Conservation (phyloP, 2,329 filamentous ascomycete species). For the Sporothrix inflata region DNA sequence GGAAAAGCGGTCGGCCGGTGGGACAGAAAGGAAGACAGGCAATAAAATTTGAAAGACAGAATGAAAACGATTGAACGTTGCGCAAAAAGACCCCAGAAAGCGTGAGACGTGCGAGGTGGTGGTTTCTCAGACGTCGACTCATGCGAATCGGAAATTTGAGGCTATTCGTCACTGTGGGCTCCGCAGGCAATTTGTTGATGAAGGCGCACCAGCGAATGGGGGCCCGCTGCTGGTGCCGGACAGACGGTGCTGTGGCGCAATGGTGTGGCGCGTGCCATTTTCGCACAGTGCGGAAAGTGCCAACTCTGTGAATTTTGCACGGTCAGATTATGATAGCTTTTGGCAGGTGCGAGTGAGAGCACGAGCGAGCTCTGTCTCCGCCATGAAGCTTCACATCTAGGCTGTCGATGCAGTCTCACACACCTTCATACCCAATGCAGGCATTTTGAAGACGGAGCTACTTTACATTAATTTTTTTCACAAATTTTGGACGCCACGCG, state of each 20-base stretch:
- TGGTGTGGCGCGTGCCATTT: neutral
- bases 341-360: conserved; percentile 12
- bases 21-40: neutral
- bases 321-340: conserved; percentile 19
- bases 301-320: neutral
- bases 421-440: neutral
- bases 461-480: neutral
- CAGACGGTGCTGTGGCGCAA: conserved; percentile 16
- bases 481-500: neutral
- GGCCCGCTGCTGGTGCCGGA: neutral
- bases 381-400: conserved; percentile 5
- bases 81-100: conserved; percentile 20
- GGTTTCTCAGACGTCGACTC: conserved; percentile 8
- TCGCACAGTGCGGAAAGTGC: neutral
- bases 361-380: neutral
- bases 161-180: conserved; percentile 26
- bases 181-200: conserved; percentile 21
- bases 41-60: too few species aligned
- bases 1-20: neutral
- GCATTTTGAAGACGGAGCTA: neutral
- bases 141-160: conserved; percentile 28
- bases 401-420: conserved; percentile 9
- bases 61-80: neutral
- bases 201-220: conserved; percentile 13
- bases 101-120: conserved; percentile 2